Conservation (phyloP, 352 stramenopile genomes). For the Phytophthora foliorum region DNA sequence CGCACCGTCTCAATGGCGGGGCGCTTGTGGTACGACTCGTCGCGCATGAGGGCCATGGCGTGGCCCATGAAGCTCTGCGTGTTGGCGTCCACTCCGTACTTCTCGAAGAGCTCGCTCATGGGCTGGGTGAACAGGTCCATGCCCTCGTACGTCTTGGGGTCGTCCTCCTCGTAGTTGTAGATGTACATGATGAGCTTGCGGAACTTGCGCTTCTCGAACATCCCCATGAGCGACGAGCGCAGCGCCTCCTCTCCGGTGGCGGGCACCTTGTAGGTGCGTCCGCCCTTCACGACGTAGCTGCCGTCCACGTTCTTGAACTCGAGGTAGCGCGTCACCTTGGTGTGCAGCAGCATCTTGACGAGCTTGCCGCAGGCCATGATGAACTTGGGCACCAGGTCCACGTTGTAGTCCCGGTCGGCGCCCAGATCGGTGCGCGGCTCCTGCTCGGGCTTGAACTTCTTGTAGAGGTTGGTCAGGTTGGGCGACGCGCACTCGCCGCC, state of each 20-base stretch:
- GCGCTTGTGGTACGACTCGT: constrained; percentile 90
- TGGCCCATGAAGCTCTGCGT: constrained; percentile 99
- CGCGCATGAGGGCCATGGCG: constrained; percentile 98
- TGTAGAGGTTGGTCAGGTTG: constrained; percentile 98
- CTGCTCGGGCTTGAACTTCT: constrained; percentile 91
- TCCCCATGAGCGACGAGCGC: constrained; percentile 96
- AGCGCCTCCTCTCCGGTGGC: constrained; percentile 98
- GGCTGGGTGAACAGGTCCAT: constrained; percentile 96
- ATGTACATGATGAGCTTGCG: constrained; percentile 99
- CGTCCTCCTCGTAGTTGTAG: constrained; percentile 96
- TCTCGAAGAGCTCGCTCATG: constrained; percentile 98
- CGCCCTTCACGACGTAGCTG: constrained; percentile 98
- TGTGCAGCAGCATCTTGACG: constrained; percentile 98
- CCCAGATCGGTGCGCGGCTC: constrained; percentile 86
- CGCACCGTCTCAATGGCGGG: constrained; percentile 95
- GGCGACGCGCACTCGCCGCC: constrained; percentile 98
- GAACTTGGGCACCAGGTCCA: constrained; percentile 99
- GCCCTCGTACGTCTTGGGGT: constrained; percentile 92
- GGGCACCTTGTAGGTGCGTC: constrained; percentile 98
- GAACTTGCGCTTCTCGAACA: constrained; percentile 99
- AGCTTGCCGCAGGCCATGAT: constrained; percentile 99
- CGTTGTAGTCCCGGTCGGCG: constrained; percentile 99
- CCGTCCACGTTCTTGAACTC: constrained; percentile 99
- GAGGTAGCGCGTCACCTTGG: constrained; percentile 98
- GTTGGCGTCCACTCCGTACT: constrained; percentile 98